A percentile compares a stretch with the other conserved stretches of the same genome.
These are phyloP conservation scores for Termitomyces sp. DNA, from an alignment of 768 basidiomycete species.

Conservation along the genomic window DNA sequence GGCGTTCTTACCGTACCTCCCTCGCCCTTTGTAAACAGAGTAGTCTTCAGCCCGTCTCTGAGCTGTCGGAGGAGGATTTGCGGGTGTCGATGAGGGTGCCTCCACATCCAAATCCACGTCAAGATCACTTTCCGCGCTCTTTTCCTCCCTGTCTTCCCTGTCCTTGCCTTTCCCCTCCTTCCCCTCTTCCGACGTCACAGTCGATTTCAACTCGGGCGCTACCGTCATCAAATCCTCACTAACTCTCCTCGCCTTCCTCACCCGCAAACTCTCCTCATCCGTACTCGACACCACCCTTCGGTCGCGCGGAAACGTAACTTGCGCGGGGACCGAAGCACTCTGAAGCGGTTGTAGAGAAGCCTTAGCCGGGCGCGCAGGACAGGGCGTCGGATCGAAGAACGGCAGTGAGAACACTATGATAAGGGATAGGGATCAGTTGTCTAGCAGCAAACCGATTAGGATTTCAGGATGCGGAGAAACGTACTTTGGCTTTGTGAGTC, in stretches of 20 bases:
- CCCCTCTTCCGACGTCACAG: background rate
- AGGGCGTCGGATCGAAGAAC: constrained; percentile 12
- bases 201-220: background rate
- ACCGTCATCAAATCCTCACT: background rate
- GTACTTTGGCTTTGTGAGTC: constrained; percentile 17
- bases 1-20: constrained; percentile 45
- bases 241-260: constrained; percentile 13
- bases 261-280: constrained; percentile 9
- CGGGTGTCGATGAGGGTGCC: constrained; percentile 17
- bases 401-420: constrained; percentile 10
- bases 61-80: constrained; percentile 14
- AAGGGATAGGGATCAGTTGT: too few species aligned
- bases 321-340: background rate
- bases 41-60: constrained; percentile 31
- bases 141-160: constrained; percentile 8
- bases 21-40: constrained; percentile 50
- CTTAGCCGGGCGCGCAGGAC: constrained; percentile 6
- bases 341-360: background rate
- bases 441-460: background rate
- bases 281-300: constrained; percentile 12
- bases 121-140: constrained; percentile 17
- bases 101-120: background rate
- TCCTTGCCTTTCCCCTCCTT: background rate
- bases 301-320: background rate
- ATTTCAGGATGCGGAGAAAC: background rate